A percentile compares a stretch with the other conserved stretches of the same genome.
These are phyloP conservation scores for Huntiella moniliformis DNA, from an alignment of 2,329 filamentous ascomycete genomes.

Conservation along the genomic window DNA sequence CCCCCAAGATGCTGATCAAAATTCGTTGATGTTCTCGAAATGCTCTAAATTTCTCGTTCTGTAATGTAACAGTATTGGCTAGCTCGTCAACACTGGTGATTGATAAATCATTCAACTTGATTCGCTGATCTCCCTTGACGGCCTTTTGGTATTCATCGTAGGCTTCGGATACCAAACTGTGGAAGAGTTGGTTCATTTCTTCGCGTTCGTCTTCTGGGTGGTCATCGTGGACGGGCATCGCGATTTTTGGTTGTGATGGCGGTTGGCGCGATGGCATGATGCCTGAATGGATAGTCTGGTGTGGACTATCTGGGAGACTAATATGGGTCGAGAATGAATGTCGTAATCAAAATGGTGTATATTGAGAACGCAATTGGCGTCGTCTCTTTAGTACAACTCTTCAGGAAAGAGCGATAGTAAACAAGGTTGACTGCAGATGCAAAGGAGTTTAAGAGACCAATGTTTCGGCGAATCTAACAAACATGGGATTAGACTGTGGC, in stretches of 20 bases:
- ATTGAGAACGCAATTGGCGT: too few relatives aligned
- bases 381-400: too few relatives aligned
- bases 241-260: neutral
- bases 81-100: conserved; percentile 11
- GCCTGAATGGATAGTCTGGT: too few relatives aligned
- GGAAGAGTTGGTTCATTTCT: conserved; percentile 11
- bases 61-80: conserved; percentile 6
- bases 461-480: too few relatives aligned
- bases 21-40: conserved; percentile 11
- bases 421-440: too few relatives aligned
- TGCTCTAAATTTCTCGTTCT: conserved; percentile 12
- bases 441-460: too few relatives aligned
- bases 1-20: conserved; percentile 11
- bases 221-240: conserved; percentile 1
- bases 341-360: too few relatives aligned
- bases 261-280: too few relatives aligned
- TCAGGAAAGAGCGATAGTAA: too few relatives aligned
- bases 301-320: too few relatives aligned
- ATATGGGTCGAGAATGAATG: too few relatives aligned
- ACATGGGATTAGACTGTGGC: too few relatives aligned
- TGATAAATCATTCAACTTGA: conserved; percentile 8
- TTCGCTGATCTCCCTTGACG: conserved; percentile 2
- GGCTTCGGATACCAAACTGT: conserved; percentile 11
- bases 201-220: neutral
- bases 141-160: conserved; percentile 9